Conservation (phyloP, 2,329 filamentous ascomycete genomes). For the Penicillium paneum region DNA sequence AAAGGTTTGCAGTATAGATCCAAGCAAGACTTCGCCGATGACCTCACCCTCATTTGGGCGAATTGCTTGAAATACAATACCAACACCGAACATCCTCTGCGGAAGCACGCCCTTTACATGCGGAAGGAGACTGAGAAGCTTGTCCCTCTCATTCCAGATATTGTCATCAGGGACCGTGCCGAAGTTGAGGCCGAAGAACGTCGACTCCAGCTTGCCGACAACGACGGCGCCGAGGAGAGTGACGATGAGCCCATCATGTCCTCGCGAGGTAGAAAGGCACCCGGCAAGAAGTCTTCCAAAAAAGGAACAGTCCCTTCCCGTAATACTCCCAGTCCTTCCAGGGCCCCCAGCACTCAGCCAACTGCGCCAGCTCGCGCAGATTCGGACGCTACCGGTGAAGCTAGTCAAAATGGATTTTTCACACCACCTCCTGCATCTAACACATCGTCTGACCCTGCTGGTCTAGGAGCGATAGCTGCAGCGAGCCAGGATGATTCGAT, state of each 20-base stretch:
- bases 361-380: slow-evolving; percentile 57
- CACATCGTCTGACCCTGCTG: slow-evolving; percentile 71
- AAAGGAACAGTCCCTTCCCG: slow-evolving; percentile 63
- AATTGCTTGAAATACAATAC: slow-evolving; percentile 97
- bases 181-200: slow-evolving; percentile 87
- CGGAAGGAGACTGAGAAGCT: slow-evolving; percentile 96
- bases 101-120: slow-evolving; percentile 94
- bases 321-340: slow-evolving; percentile 73
- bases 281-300: slow-evolving; percentile 67
- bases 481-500: slow-evolving; percentile 78
- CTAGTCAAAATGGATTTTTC: slow-evolving; percentile 76
- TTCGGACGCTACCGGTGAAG: slow-evolving; percentile 71
- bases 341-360: slow-evolving; percentile 48
- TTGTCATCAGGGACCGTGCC: slow-evolving; percentile 82
- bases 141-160: slow-evolving; percentile 89
- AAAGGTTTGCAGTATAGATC: slow-evolving; percentile 76
- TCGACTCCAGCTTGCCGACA: slow-evolving; percentile 76
- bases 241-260: slow-evolving; percentile 99
- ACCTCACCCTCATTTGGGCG: slow-evolving; percentile 92
- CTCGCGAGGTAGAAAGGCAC: slow-evolving; percentile 84
- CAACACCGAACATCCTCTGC: slow-evolving; percentile 78
- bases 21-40: slow-evolving; percentile 90
- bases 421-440: slow-evolving; percentile 76
- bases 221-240: slow-evolving; percentile 81
- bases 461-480: slow-evolving; percentile 55